Evolutionary conservation across 2,329 filamentous ascomycete genomes (phyloP), one percentile per base, ranked within the genome.

Genomic region (Diaporthe sp.): DNA sequence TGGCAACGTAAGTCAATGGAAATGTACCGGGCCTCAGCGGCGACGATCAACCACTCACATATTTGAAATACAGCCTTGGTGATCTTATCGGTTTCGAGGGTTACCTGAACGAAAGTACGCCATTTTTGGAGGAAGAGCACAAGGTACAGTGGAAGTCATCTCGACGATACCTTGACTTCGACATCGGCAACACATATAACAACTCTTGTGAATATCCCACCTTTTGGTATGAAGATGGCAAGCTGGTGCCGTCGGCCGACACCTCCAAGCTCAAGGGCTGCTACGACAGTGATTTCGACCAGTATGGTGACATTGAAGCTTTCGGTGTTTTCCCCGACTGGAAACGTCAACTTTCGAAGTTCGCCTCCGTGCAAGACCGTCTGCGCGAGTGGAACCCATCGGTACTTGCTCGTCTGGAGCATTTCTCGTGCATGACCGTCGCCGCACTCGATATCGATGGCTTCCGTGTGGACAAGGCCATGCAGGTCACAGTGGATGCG

Each of bases 311-410:
- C 76, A 88, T 88, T 35, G 89, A 90, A 80, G 90, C 90, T 65
- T 92, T 92, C 75, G 91, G 90, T 76, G 87, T 90, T 22, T 92
- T 88, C 74, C 89, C 90, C 0, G 89, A 92, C 78, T 92, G 89
- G 87, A 84, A 91, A 76, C 88, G 89, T 79, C 89, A 92, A 78
- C 84, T 92, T 42, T 87, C 90, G 22, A 92, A 92, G 76, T 93
- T 92, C 81, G 90, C 90, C 63, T 90, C 88, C 66, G 91, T 92
- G 2, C 91, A 93, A 80, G 91, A 93, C 80, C 90, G 91, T 79
- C 83, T 93, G 12, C 86, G 91, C 71, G 90, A 92, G 79, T 93
- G 91, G 91, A 78, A 86, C 44, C 88, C 89, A 1, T 86, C 86
- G 27, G 90, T 92, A 0, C 83, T 87, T 50, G 84, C 88, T 63